Conservation (phyloP, 176 grass and related monocot species). For the Eleusine coracana region DNA sequence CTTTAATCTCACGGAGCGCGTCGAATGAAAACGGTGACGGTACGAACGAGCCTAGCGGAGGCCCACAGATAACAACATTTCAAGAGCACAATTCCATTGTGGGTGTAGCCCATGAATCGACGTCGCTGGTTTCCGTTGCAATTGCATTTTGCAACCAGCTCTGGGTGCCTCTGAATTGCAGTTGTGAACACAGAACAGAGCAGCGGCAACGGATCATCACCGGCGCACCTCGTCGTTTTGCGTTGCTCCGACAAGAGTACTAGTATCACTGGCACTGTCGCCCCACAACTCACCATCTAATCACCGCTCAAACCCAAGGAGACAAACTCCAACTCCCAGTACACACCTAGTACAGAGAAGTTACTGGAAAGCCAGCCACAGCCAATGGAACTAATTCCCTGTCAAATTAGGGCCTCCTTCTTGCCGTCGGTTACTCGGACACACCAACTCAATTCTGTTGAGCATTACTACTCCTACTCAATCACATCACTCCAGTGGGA, state of each 20-base stretch:
- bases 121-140: background rate
- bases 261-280: background rate
- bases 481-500: background rate
- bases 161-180: no score
- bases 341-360: background rate
- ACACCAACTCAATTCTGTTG: background rate
- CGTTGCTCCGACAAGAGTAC: background rate
- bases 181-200: no score
- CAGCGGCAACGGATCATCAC: no score
- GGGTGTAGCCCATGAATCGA: background rate
- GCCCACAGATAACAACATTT: no score
- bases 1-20: no score
- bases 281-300: no score
- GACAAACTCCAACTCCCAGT: background rate
- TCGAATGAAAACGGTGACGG: no score
- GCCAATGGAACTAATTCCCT: background rate
- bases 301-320: background rate
- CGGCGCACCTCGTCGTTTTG: background rate
- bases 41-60: no score
- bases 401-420: background rate
- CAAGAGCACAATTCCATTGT: no score
- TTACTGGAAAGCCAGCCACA: background rate
- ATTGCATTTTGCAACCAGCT: no score
- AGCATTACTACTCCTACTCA: background rate
- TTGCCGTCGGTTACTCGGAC: slow-evolving; percentile 29